Percentiles rank a stretch among this genome's conserved stretches.
Evolutionary conservation across 805 yeast genomes (phyloP).

Genomic region (Zygotorulaspora florentina): DNA sequence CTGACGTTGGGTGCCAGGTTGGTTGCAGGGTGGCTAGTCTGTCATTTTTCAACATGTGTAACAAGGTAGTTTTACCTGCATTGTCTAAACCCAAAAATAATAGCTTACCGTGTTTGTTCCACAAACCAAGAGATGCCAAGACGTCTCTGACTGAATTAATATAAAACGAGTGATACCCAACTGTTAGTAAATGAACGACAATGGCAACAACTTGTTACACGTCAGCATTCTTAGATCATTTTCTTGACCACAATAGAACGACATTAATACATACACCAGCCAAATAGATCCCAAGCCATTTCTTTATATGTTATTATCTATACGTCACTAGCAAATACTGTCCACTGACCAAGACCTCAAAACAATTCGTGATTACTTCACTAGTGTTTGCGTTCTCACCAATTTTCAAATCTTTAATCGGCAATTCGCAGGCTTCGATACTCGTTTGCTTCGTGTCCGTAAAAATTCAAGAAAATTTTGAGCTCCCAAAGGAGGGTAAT

Average conservation of each 20-base stretch:
- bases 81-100: slow-evolving; percentile 94
- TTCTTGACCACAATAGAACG: background rate
- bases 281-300: slow-evolving; percentile 34
- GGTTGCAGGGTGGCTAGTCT: slow-evolving; percentile 97
- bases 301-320: background rate
- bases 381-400: no score
- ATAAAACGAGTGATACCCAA: background rate
- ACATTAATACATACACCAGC: slow-evolving; percentile 31
- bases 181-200: slow-evolving; percentile 12
- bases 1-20: slow-evolving; percentile 97
- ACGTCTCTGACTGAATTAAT: slow-evolving; percentile 57
- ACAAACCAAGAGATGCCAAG: slow-evolving; percentile 71
- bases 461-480: background rate
- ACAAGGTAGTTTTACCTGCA: slow-evolving; percentile 92
- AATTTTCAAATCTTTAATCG: no score
- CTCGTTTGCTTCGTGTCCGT: background rate
- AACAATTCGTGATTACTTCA: no score
- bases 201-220: background rate
- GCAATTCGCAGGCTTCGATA: background rate
- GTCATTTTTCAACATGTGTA: slow-evolving; percentile 88
- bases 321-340: background rate
- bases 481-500: no score
- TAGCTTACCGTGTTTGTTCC: slow-evolving; percentile 95
- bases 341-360: no score
- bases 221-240: background rate